phyloP scores from a whole-genome alignment of 768 basidiomycete genomes.

The Neoboletus magnificus region DNA sequence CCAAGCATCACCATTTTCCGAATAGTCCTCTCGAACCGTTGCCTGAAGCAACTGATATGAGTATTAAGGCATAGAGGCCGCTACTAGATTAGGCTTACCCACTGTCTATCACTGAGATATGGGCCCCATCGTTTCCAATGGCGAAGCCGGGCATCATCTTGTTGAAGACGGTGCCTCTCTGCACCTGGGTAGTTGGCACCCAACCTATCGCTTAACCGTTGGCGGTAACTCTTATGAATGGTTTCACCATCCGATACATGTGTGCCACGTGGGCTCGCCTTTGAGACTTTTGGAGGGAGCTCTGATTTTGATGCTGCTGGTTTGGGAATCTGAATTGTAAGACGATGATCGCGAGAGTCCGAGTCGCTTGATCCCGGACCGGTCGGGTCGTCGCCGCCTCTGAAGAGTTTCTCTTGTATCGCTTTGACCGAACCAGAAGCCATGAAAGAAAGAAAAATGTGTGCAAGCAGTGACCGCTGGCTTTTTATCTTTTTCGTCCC shows the following conservation, averaged over 20 bases:
- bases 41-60: constrained; percentile 51
- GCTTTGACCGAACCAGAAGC: constrained; percentile 49
- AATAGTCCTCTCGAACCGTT: constrained; percentile 98
- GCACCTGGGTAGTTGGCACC: constrained; percentile 74
- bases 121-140: constrained; percentile 99
- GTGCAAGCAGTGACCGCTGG: constrained; percentile 1
- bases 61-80: constrained; percentile 1
- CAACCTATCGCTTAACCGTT: constrained; percentile 60
- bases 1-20: constrained; percentile 94
- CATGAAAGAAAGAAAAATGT: constrained; percentile 31
- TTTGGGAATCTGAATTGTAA: constrained; percentile 74
- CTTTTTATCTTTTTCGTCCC: constrained; percentile 7
- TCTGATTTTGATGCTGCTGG: constrained; percentile 30
- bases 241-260: constrained; percentile 5
- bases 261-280: constrained; percentile 29
- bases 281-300: constrained; percentile 46
- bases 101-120: constrained; percentile 95
- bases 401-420: constrained; percentile 73
- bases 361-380: constrained; percentile 19
- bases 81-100: constrained; percentile 55
- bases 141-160: constrained; percentile 72
- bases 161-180: constrained; percentile 81
- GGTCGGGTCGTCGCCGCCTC: constrained; percentile 34
- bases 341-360: constrained; percentile 34
- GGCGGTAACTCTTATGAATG: constrained; percentile 47